Evolutionary conservation across 2,329 filamentous ascomycete genomes (phyloP).

Genomic region (Aureobasidium sp.): DNA sequence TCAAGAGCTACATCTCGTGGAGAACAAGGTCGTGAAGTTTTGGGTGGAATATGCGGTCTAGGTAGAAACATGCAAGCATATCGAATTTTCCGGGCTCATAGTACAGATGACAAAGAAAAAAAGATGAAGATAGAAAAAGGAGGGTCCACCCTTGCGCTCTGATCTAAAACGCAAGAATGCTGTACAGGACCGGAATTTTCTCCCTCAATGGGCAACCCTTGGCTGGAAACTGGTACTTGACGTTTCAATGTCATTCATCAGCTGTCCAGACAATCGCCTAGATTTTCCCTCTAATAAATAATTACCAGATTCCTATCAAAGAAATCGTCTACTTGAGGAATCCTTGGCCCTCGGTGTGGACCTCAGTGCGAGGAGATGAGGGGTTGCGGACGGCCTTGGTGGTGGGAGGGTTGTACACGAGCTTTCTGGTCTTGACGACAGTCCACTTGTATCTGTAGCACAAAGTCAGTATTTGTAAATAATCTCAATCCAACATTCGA

Average conservation of each 20-base stretch:
- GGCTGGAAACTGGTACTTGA: background rate
- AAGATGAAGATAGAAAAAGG: slow-evolving; percentile 5
- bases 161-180: slow-evolving; percentile 3
- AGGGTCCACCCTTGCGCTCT: background rate
- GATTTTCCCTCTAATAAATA: slow-evolving; percentile 6
- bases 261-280: background rate
- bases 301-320: slow-evolving; percentile 2
- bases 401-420: slow-evolving; percentile 70
- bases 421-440: slow-evolving; percentile 89
- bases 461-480: slow-evolving; percentile 21
- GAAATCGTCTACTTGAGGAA: slow-evolving; percentile 1
- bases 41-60: background rate
- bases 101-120: slow-evolving; percentile 12
- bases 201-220: background rate
- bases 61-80: slow-evolving; percentile 11
- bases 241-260: background rate
- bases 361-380: slow-evolving; percentile 8
- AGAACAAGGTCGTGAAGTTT: background rate
- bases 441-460: slow-evolving; percentile 80
- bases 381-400: slow-evolving; percentile 10
- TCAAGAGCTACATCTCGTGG: background rate
- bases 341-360: slow-evolving; percentile 4
- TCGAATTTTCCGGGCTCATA: slow-evolving; percentile 12
- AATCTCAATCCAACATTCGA: background rate
- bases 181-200: slow-evolving; percentile 11